A percentile compares a stretch with the other conserved stretches of the same genome.
Conservation (phyloP, 352 stramenopile genomes). For the Thalassiosira exigua region DNA sequence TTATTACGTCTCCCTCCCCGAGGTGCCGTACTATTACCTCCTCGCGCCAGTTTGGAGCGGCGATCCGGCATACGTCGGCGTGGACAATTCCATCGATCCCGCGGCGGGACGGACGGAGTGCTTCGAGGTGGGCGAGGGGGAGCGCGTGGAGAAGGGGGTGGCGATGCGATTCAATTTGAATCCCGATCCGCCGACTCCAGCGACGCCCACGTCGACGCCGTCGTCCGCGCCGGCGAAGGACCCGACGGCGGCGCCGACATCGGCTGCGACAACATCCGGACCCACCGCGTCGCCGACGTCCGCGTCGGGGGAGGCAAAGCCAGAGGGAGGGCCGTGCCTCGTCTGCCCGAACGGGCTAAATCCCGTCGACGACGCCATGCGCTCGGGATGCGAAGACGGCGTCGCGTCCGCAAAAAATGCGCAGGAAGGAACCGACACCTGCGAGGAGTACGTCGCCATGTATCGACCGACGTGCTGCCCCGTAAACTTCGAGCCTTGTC, state of each 20-base stretch:
- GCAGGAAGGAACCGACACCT: too few relatives aligned
- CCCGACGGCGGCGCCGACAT: neutral
- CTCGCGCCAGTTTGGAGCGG: conserved; percentile 2
- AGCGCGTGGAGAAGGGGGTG: neutral
- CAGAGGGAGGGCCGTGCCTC: too few relatives aligned
- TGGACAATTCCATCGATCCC: neutral
- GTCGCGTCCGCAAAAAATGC: too few relatives aligned
- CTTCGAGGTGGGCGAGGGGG: neutral
- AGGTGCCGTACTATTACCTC: neutral
- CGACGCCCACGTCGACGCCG: too few relatives aligned
- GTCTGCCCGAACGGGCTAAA: too few relatives aligned
- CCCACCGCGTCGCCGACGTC: too few relatives aligned
- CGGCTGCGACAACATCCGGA: neutral
- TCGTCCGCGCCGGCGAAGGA: neutral
- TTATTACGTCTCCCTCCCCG: conserved; percentile 2
- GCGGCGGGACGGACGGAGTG: neutral
- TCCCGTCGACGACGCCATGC: too few relatives aligned
- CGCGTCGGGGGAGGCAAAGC: neutral
- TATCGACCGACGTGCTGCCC: too few relatives aligned
- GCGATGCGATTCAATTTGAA: neutral
- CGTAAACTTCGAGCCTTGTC: too few relatives aligned
- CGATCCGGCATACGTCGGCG: neutral
- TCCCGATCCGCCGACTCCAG: neutral
- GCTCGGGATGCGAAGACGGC: too few relatives aligned
- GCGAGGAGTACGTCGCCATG: too few relatives aligned